phyloP scores from a whole-genome alignment of 441 rosid genomes.

The Populus trichocarpa region DNA sequence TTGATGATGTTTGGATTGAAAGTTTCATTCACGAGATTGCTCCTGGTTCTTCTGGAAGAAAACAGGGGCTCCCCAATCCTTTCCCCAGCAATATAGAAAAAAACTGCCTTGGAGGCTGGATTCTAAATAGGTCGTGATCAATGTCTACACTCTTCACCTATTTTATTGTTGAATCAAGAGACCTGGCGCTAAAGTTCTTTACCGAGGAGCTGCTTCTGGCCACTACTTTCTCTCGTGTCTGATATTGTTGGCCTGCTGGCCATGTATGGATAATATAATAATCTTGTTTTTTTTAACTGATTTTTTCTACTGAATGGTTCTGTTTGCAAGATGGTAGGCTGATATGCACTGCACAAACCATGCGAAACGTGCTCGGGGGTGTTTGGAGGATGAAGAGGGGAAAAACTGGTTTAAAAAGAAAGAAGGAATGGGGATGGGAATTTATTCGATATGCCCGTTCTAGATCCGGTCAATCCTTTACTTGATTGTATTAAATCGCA shows the following conservation, averaged over 20 bases:
- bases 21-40: conserved; percentile 18
- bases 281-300: too few species aligned
- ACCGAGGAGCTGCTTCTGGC: too few species aligned
- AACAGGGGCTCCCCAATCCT: neutral
- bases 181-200: too few species aligned
- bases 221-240: conserved; percentile 60
- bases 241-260: conserved; percentile 60
- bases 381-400: neutral
- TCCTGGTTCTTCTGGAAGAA: too few species aligned
- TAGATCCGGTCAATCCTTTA: neutral
- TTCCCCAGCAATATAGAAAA: neutral
- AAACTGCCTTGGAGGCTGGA: neutral
- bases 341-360: neutral
- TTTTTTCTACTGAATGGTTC: too few species aligned
- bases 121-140: too few species aligned
- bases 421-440: neutral
- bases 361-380: neutral
- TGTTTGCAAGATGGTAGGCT: neutral
- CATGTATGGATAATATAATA: too few species aligned
- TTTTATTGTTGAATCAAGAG: too few species aligned
- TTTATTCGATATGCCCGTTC: neutral
- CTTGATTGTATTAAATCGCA: neutral
- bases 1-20: conserved; percentile 84
- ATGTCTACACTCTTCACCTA: conserved; percentile 7
- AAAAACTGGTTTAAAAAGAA: neutral